Conservation (phyloP, 495 filamentous ascomycete species). For the Copromyces sp. region DNA sequence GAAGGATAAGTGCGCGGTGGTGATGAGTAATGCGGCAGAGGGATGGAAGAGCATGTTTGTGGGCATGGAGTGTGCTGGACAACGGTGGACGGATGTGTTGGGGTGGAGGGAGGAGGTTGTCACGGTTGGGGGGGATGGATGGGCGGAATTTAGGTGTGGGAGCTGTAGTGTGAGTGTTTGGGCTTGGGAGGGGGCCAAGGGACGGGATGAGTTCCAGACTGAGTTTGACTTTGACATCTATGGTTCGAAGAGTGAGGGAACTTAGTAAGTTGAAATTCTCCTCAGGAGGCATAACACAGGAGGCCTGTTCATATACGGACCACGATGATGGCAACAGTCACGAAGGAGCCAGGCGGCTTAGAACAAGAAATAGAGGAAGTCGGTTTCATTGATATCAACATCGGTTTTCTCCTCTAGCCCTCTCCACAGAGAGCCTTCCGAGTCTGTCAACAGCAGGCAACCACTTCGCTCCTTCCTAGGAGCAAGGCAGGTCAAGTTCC, state of each 20-base stretch:
- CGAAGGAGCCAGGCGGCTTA: no score
- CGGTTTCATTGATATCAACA: background rate
- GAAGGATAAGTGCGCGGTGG: slow-evolving; percentile 44
- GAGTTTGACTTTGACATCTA: background rate
- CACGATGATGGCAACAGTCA: no score
- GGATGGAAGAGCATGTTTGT: slow-evolving; percentile 51
- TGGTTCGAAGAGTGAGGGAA: background rate
- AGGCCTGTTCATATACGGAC: no score
- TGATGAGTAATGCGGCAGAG: slow-evolving; percentile 46
- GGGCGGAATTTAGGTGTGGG: slow-evolving; percentile 42
- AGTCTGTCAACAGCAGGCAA: background rate
- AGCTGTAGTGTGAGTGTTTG: slow-evolving; percentile 49
- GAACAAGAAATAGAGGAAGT: background rate
- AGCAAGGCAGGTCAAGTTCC: background rate
- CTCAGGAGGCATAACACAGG: no score
- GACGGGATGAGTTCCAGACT: slow-evolving; percentile 36
- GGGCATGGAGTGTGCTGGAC: slow-evolving; percentile 43
- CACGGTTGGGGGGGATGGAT: slow-evolving; percentile 45
- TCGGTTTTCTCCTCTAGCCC: background rate
- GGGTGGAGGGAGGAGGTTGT: slow-evolving; percentile 35
- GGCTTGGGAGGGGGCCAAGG: slow-evolving; percentile 47
- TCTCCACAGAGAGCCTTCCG: background rate
- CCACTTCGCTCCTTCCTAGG: background rate
- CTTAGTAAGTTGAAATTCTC: no score
- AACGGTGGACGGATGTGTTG: slow-evolving; percentile 53